Base-by-base conservation (phyloP, 768 basidiomycete genomes). In the Xanthoconium stramineum region DNA sequence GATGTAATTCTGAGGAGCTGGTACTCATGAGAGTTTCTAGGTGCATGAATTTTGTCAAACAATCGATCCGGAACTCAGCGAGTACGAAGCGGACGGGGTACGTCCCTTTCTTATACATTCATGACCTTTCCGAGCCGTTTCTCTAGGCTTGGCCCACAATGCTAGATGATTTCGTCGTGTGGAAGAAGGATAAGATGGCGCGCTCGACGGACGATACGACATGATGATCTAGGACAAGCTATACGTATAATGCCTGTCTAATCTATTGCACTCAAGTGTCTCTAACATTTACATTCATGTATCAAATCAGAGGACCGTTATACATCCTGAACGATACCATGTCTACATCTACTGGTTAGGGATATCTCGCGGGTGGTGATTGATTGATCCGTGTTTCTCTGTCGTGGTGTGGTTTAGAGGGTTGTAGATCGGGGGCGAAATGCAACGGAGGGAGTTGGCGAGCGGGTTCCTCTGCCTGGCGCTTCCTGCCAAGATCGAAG, bases 61-160 rank as follows among this genome's bases (percentile, higher is more conserved):
- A 3, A 78, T 91, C 24, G 74, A 79, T 14, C 78, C 79, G 1
- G 78, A 80, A 50, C 70, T 94, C 49, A 72, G 79, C 42, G 80
- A 85, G 58, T 94, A 88, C 63, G 88, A 90, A 64, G 76, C 82
- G 14, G 89, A 91, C 53, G 91, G 86, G 53, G 91, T 91, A 60
- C 55, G 81, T 78, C 24, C n/a, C 40, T 47, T 47, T 32, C 7
- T 5, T 39, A 28, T 42, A 42, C 47, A 46, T 52, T 44, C n/a
- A 47, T 43, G 29, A 47, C 46, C 20, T 58, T 20, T 44, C 53
- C 19, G 10, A n/a, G 59, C 19, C 1, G 42, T 37, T 51, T 38
- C 32, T 39, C 20, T 28, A 90, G 88, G 86, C 89, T 35, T 92
- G 91, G 91, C 91, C 91, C 1, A 88, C 89, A 14, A 74, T 91